Conservation (phyloP, 805 yeast genomes). For the Saccharomycopsis lassenensis region DNA sequence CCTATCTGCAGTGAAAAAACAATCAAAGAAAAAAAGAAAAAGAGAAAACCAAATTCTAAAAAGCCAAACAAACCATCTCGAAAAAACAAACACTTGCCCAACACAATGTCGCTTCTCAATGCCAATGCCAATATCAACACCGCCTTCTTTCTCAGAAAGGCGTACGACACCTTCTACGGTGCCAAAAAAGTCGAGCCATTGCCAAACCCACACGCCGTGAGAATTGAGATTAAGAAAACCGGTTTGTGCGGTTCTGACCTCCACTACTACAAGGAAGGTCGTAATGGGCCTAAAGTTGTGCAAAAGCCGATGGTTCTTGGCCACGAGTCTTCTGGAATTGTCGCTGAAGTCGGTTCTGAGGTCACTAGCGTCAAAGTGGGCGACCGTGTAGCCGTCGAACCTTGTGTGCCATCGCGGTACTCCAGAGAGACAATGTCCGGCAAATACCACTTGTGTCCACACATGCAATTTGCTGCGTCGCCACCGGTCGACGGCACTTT, state of each 20-base stretch:
- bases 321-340: slow-evolving; percentile 75
- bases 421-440: slow-evolving; percentile 71
- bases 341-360: slow-evolving; percentile 57
- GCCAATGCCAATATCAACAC: slow-evolving; percentile 12
- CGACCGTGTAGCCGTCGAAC: slow-evolving; percentile 82
- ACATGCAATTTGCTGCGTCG: slow-evolving; percentile 84
- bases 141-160: slow-evolving; percentile 10
- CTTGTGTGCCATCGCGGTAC: slow-evolving; percentile 74
- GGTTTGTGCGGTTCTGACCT: slow-evolving; percentile 87
- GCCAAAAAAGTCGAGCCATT: slow-evolving; percentile 47
- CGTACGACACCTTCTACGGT: slow-evolving; percentile 10
- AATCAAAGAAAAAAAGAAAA: no score
- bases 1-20: slow-evolving; percentile 21
- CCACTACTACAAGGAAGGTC: slow-evolving; percentile 72
- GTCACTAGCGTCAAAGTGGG: slow-evolving; percentile 62
- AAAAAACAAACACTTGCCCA: neutral
- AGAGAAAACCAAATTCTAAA: no score
- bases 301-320: slow-evolving; percentile 77
- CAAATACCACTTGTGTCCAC: slow-evolving; percentile 71
- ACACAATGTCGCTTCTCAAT: slow-evolving; percentile 9
- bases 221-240: slow-evolving; percentile 66
- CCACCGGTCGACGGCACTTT: slow-evolving; percentile 81
- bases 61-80: slow-evolving; percentile 21
- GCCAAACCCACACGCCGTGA: slow-evolving; percentile 53
- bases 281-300: slow-evolving; percentile 67